phyloP scores from a whole-genome alignment of 2,329 filamentous ascomycete species.

The Fusarium sp. region DNA sequence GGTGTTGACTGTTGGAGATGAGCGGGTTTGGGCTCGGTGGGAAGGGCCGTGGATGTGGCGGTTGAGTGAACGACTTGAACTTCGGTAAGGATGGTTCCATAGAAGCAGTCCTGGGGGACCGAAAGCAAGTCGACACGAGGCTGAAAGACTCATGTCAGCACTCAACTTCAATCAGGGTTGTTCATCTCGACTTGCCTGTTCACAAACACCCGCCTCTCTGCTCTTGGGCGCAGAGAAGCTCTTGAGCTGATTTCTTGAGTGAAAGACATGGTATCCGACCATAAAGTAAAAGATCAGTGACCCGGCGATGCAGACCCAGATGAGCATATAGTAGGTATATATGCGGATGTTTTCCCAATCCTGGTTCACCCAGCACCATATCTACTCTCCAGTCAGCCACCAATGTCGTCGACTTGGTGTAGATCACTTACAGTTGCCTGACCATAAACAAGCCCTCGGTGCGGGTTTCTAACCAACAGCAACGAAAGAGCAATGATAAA shows the following conservation, averaged over 20 bases:
- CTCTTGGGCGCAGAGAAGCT: conserved; percentile 64
- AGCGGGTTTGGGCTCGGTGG: conserved; percentile 45
- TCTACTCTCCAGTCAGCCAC: conserved; percentile 54
- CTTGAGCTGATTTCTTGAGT: conserved; percentile 68
- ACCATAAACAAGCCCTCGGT: conserved; percentile 65
- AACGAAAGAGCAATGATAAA: conserved; percentile 77
- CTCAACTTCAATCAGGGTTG: accelerated
- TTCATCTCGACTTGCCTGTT: conserved; percentile 51
- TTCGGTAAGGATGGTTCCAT: conserved; percentile 69
- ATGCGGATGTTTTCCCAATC: conserved; percentile 71
- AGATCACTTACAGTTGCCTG: conserved; percentile 67
- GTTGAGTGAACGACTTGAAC: conserved; percentile 61
- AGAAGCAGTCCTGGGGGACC: conserved; percentile 56
- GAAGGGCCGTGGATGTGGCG: conserved; percentile 40
- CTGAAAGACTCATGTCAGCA: conserved; percentile 26
- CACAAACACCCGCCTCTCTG: conserved; percentile 47
- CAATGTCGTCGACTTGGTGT: neutral
- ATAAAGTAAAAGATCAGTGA: conserved; percentile 70
- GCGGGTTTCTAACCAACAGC: conserved; percentile 67
- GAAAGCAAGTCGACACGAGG: conserved; percentile 44
- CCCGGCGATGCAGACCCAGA: conserved; percentile 72
- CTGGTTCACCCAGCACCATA: conserved; percentile 75
- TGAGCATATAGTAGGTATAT: conserved; percentile 74
- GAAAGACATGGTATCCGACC: conserved; percentile 74
- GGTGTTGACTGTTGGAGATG: conserved; percentile 32